Evolutionary conservation across 257 asterid species (phyloP).

Genomic region (Nemophila menziesii): DNA sequence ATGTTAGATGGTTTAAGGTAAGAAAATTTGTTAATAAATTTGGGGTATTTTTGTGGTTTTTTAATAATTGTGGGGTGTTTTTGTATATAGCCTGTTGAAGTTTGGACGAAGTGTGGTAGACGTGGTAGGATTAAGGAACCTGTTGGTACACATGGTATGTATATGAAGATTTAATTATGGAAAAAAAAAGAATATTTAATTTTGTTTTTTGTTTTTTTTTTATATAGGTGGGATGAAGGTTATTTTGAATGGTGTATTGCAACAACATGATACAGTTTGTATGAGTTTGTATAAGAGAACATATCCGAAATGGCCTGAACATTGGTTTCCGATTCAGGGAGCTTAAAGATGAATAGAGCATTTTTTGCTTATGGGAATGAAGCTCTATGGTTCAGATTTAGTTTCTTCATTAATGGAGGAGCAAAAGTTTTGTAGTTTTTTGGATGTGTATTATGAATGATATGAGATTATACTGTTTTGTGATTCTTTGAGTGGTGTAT

Average conservation of each 20-base stretch:
- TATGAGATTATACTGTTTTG: too few relatives aligned
- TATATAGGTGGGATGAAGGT: conserved; percentile 86
- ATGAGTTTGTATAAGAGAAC: conserved; percentile 82
- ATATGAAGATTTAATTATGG: neutral
- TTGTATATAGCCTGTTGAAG: conserved; percentile 76
- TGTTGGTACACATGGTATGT: conserved; percentile 92
- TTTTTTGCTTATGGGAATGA: conserved; percentile 41
- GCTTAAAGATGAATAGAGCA: conserved; percentile 15
- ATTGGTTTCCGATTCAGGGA: conserved; percentile 53
- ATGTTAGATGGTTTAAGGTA: conserved; percentile 99
- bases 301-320: conserved; percentile 88
- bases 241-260: conserved; percentile 63
- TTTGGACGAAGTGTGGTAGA: conserved; percentile 83
- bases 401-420: conserved; percentile 9
- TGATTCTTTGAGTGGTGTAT: too few relatives aligned
- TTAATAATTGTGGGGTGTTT: conserved; percentile 1
- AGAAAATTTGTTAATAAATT: conserved; percentile 1
- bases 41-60: neutral
- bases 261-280: conserved; percentile 87
- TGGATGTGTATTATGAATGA: too few relatives aligned
- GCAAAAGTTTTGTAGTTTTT: conserved; percentile 33
- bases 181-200: too few relatives aligned
- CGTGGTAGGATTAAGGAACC: conserved; percentile 98
- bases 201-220: neutral
- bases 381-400: conserved; percentile 58